These are phyloP conservation scores for Nothophytophthora sp. DNA, from an alignment of 352 stramenopile genomes.

Conservation along the genomic window DNA sequence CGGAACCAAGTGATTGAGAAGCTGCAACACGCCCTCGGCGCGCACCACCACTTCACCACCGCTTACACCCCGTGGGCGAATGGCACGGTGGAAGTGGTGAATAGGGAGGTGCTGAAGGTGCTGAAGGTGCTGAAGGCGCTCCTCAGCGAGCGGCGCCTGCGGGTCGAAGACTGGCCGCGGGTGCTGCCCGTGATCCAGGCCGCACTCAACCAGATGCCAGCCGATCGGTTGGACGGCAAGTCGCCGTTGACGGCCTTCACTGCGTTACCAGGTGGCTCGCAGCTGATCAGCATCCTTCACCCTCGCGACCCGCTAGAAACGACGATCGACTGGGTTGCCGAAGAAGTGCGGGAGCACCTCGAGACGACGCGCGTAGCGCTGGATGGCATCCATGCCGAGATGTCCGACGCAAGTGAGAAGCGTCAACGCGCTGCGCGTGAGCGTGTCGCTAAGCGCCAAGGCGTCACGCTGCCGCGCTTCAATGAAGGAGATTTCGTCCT, in stretches of 20 bases:
- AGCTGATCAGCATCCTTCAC: not conserved
- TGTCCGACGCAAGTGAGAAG: not conserved
- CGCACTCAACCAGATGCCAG: not conserved
- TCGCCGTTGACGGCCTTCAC: constrained; percentile 6
- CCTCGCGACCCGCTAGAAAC: not conserved
- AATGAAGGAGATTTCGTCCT: constrained; percentile 3
- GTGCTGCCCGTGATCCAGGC: not conserved
- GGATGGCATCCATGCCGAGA: not conserved
- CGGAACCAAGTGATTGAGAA: constrained; percentile 25
- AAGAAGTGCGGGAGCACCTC: not conserved
- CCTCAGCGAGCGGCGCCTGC: not conserved
- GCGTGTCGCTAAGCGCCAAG: not conserved
- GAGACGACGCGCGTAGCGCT: not conserved
- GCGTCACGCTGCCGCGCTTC: not conserved
- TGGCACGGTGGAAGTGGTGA: constrained; percentile 31
- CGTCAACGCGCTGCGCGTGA: not conserved
- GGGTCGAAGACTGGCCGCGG: not conserved
- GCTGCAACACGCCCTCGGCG: constrained; percentile 4
- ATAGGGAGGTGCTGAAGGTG: constrained; percentile 17
- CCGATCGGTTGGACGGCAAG: not conserved
- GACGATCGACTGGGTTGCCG: too few relatives aligned
- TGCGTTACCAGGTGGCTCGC: not conserved
- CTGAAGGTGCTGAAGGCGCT: not conserved
- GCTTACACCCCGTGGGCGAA: constrained; percentile 36
- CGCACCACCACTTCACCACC: constrained; percentile 25